These are phyloP conservation scores for Blastobotrys capitulatus DNA, from an alignment of 1,139 yeast species.

Conservation along the genomic window DNA sequence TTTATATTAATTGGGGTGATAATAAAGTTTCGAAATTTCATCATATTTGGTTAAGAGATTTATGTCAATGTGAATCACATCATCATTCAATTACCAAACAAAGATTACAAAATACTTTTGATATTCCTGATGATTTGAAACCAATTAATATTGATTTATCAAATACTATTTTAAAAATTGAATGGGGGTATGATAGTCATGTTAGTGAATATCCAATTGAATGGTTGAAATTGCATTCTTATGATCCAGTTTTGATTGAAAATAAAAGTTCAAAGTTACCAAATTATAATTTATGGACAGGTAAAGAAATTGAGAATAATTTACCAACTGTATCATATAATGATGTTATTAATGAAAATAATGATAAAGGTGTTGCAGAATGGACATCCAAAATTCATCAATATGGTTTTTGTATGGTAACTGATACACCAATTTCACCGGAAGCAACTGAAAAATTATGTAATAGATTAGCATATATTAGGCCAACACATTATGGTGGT, in stretches of 20 bases:
- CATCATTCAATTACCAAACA: constrained; percentile 59
- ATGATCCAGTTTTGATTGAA: constrained; percentile 45
- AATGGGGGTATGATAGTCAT: constrained; percentile 50
- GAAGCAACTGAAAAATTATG: constrained; percentile 58
- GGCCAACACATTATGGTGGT: constrained; percentile 76
- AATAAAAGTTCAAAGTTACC: constrained; percentile 31
- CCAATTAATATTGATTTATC: constrained; percentile 30
- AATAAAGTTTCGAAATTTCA: constrained; percentile 38
- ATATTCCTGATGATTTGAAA: constrained; percentile 45
- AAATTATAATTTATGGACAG: constrained; percentile 43
- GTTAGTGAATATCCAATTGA: constrained; percentile 41
- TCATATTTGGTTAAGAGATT: constrained; percentile 64
- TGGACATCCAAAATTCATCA: constrained; percentile 55
- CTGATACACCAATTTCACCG: constrained; percentile 57
- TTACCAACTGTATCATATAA: constrained; percentile 51
- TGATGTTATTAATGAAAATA: constrained; percentile 38
- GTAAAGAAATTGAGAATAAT: constrained; percentile 38
- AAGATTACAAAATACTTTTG: constrained; percentile 55
- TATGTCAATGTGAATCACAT: constrained; percentile 60
- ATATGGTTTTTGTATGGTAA: constrained; percentile 60
- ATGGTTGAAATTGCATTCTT: constrained; percentile 59
- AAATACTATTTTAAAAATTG: constrained; percentile 14
- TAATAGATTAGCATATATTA: constrained; percentile 55
- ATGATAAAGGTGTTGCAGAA: constrained; percentile 47
- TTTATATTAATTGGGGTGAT: constrained; percentile 30